Evolutionary conservation across 352 stramenopile species (phyloP).

Genomic region (Phytophthora ramorum): DNA sequence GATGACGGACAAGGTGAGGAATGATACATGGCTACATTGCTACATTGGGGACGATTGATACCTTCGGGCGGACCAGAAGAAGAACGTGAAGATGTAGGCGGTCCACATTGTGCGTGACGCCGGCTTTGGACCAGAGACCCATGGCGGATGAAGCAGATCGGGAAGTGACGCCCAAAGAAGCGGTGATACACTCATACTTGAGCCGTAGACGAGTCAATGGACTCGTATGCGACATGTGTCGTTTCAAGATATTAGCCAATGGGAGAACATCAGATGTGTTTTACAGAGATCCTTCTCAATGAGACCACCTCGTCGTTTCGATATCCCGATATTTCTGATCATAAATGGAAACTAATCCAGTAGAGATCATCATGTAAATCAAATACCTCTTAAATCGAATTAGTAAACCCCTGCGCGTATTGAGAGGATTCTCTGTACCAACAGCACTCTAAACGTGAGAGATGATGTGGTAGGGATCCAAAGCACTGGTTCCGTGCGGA

Average conservation of each 20-base stretch:
- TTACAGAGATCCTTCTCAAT: no score
- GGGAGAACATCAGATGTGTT: neutral
- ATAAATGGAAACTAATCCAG: no score
- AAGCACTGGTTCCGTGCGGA: neutral
- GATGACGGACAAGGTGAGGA: neutral
- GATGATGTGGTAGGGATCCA: neutral
- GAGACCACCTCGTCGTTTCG: no score
- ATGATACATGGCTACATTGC: constrained; percentile 6
- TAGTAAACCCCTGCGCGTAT: no score
- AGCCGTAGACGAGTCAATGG: constrained; percentile 2
- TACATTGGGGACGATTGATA: constrained; percentile 9
- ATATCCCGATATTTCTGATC: no score
- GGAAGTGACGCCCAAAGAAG: constrained; percentile 3
- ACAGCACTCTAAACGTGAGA: no score
- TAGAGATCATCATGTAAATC: no score
- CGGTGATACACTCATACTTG: constrained; percentile 23
- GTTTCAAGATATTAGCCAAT: constrained; percentile 19
- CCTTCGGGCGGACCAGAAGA: constrained; percentile 76
- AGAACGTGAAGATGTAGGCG: constrained; percentile 77
- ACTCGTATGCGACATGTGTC: constrained; percentile 21
- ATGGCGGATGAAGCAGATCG: constrained; percentile 12
- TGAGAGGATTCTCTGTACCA: no score
- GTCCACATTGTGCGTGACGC: constrained; percentile 62
- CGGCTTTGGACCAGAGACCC: constrained; percentile 28
- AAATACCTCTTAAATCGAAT: no score